Evolutionary conservation across 257 asterid genomes (phyloP).

Genomic region (Fraxinus quadrangulata): DNA sequence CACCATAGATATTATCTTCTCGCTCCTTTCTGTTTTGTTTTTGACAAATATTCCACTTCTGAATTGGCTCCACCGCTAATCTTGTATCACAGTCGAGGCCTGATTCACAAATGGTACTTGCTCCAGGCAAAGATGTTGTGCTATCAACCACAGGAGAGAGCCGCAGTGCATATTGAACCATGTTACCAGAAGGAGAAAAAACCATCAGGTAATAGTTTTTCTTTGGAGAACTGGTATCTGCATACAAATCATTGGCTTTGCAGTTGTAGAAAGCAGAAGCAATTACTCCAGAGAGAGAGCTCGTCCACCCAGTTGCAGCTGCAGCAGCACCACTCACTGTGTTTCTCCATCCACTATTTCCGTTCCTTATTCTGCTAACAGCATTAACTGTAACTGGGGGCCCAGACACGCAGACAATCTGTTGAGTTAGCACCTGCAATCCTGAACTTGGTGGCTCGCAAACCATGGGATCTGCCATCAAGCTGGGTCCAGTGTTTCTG

Average conservation of each 20-base stretch:
- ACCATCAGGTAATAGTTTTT: constrained; percentile 61
- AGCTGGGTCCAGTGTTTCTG: constrained; percentile 33
- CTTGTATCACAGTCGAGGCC: constrained; percentile 46
- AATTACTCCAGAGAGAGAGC: constrained; percentile 56
- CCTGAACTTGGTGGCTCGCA: too few species aligned
- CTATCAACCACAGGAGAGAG: constrained; percentile 53
- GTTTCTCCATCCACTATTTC: constrained; percentile 61
- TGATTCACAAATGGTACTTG: constrained; percentile 39
- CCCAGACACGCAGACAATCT: constrained; percentile 44
- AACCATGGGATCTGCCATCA: too few species aligned
- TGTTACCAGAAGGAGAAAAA: constrained; percentile 77
- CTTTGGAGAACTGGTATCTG: constrained; percentile 43
- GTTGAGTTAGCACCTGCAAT: constrained; percentile 53
- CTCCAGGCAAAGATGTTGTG: constrained; percentile 34
- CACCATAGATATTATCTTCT: constrained; percentile 59
- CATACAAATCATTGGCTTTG: constrained; percentile 37
- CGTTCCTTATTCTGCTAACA: constrained; percentile 65
- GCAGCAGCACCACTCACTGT: constrained; percentile 83
- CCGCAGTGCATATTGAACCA: constrained; percentile 66
- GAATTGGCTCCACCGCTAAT: constrained; percentile 61
- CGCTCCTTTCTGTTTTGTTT: constrained; percentile 58
- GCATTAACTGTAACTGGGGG: constrained; percentile 50
- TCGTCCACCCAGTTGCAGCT: constrained; percentile 65
- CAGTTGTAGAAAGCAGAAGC: constrained; percentile 68
- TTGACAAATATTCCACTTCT: constrained; percentile 82